Conservation (phyloP, 352 stramenopile species). For the Phytophthora macrochlamydospora region DNA sequence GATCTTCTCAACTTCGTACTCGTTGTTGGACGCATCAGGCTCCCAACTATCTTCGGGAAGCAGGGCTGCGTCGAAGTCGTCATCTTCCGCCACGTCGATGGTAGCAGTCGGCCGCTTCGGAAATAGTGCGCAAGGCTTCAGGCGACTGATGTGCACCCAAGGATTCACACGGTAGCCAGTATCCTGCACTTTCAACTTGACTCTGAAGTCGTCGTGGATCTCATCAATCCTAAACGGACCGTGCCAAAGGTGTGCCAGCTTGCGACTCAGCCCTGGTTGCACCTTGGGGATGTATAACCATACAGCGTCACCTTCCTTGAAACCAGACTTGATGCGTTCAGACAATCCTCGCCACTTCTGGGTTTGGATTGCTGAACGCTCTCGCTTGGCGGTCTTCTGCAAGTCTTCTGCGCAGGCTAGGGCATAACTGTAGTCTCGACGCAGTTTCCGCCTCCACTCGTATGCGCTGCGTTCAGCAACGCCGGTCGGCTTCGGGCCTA, state of each 20-base stretch:
- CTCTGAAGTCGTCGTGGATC: neutral
- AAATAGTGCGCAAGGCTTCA: neutral
- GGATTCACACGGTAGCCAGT: neutral
- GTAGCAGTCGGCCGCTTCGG: neutral
- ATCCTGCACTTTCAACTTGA: neutral
- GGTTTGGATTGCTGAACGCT: neutral
- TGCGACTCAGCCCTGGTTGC: neutral
- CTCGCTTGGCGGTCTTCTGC: slow-evolving; percentile 7
- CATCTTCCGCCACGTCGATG: neutral
- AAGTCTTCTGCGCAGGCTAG: slow-evolving; percentile 7
- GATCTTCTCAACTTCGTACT: neutral
- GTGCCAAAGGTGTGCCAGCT: neutral
- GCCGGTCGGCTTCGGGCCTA: slow-evolving; percentile 7
- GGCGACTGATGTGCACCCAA: neutral
- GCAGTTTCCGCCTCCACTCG: slow-evolving; percentile 9
- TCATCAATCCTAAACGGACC: neutral
- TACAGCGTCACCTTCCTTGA: neutral
- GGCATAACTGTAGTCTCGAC: slow-evolving; percentile 8
- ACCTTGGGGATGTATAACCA: slow-evolving; percentile 12
- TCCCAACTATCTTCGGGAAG: neutral
- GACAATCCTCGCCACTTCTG: slow-evolving; percentile 12
- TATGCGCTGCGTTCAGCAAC: slow-evolving; percentile 4
- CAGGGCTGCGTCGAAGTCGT: neutral
- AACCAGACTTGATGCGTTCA: slow-evolving; percentile 10
- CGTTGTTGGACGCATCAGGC: neutral